These are phyloP conservation scores for Cladosporium sp. DNA, from an alignment of 2,329 filamentous ascomycete genomes.

Conservation along the genomic window DNA sequence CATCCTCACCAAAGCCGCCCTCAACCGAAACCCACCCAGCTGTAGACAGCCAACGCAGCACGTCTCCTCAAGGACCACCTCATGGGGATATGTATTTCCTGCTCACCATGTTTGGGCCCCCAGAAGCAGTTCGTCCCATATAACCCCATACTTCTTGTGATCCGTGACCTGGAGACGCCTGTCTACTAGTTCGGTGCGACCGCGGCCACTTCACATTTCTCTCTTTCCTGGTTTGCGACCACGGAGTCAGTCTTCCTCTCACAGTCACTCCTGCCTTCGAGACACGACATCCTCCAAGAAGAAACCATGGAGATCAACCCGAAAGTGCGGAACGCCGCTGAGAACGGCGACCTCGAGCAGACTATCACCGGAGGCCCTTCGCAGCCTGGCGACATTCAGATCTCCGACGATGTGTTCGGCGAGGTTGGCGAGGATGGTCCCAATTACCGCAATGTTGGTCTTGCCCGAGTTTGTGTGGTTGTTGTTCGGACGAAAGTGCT, in stretches of 20 bases:
- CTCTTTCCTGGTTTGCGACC: not conserved
- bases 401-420: slow-evolving; percentile 41
- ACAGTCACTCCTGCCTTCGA: slow-evolving; percentile 1
- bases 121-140: slow-evolving; percentile 8
- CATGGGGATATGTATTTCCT: not conserved
- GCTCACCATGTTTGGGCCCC: not conserved
- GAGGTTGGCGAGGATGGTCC: slow-evolving; percentile 38
- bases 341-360: slow-evolving; percentile 43
- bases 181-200: slow-evolving; percentile 16
- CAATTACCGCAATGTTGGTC: slow-evolving; percentile 36
- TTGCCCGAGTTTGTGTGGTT: not conserved
- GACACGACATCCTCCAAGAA: not conserved
- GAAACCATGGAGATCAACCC: slow-evolving; percentile 19
- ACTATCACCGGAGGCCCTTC: slow-evolving; percentile 35
- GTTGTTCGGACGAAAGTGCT: slow-evolving; percentile 2
- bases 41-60: not conserved
- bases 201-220: slow-evolving; percentile 12
- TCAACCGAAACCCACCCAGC: slow-evolving; percentile 13
- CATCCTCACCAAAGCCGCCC: slow-evolving; percentile 19
- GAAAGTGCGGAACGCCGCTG: slow-evolving; percentile 37
- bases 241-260: not conserved
- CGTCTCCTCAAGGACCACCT: not conserved
- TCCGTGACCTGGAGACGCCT: slow-evolving; percentile 21
- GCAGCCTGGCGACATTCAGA: slow-evolving; percentile 11
- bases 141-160: slow-evolving; percentile 18